These are phyloP conservation scores for Papiliotrema fonsecae DNA, from an alignment of 1,284 basidiomycete genomes.

Conservation along the genomic window DNA sequence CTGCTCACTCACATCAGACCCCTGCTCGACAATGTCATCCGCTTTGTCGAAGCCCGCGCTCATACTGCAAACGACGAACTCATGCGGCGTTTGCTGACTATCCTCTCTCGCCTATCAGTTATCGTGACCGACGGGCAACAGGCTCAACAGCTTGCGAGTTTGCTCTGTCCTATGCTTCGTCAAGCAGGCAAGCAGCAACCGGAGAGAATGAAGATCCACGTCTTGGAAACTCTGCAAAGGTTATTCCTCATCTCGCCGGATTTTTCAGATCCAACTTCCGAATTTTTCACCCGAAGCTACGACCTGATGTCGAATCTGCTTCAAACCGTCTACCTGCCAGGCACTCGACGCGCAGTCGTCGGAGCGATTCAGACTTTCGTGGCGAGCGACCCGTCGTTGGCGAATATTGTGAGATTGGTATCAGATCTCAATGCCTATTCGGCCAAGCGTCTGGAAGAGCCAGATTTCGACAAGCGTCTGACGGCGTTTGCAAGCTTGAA, in stretches of 20 bases:
- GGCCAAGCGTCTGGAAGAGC: slow-evolving; percentile 74
- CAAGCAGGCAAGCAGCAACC: slow-evolving; percentile 70
- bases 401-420: slow-evolving; percentile 56
- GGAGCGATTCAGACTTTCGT: slow-evolving; percentile 62
- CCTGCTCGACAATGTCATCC: slow-evolving; percentile 69
- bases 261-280: slow-evolving; percentile 54
- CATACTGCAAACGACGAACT: slow-evolving; percentile 60
- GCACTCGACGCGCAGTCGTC: slow-evolving; percentile 64
- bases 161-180: slow-evolving; percentile 77
- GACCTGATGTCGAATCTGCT: slow-evolving; percentile 69
- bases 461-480: slow-evolving; percentile 86
- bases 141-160: slow-evolving; percentile 65
- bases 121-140: slow-evolving; percentile 68
- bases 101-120: slow-evolving; percentile 74
- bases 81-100: slow-evolving; percentile 72
- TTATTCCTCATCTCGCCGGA: slow-evolving; percentile 71
- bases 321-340: slow-evolving; percentile 65
- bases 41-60: slow-evolving; percentile 59
- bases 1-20: slow-evolving; percentile 71
- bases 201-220: slow-evolving; percentile 81
- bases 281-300: slow-evolving; percentile 59
- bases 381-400: slow-evolving; percentile 53
- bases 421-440: slow-evolving; percentile 83
- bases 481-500: slow-evolving; percentile 72
- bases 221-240: slow-evolving; percentile 70